phyloP scores from a whole-genome alignment of 2,329 filamentous ascomycete genomes.

The Diatrype stigma region DNA sequence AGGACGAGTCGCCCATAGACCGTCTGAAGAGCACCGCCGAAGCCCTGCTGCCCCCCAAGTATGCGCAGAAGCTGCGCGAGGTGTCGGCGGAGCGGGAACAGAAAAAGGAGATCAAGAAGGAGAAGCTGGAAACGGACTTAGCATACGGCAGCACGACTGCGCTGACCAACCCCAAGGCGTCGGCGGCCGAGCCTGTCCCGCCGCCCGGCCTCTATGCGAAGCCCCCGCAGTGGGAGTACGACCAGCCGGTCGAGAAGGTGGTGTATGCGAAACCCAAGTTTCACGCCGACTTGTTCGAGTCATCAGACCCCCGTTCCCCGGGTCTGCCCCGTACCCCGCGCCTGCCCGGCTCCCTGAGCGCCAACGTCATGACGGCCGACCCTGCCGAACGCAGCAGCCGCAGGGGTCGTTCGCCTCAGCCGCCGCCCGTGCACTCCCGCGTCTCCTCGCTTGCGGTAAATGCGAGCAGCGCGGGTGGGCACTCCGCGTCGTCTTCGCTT shows the following conservation, averaged over 20 bases:
- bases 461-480: no score
- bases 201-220: constrained; percentile 25
- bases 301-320: constrained; percentile 34
- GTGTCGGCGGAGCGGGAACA: constrained; percentile 29
- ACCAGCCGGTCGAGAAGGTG: constrained; percentile 29
- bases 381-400: constrained; percentile 27
- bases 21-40: constrained; percentile 26
- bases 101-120: constrained; percentile 30
- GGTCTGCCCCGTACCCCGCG: no score
- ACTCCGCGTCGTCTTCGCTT: background rate
- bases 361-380: constrained; percentile 41
- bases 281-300: constrained; percentile 28
- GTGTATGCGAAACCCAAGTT: constrained; percentile 25
- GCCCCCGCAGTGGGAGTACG: constrained; percentile 36
- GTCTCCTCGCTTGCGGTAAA: no score
- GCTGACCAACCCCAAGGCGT: constrained; percentile 9
- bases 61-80: constrained; percentile 22
- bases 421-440: constrained; percentile 39
- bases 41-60: constrained; percentile 27
- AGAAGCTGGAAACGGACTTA: constrained; percentile 41
- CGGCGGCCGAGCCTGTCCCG: constrained; percentile 20
- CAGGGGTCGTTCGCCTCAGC: constrained; percentile 41
- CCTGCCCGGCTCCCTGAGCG: constrained; percentile 31
- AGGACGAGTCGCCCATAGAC: constrained; percentile 9
- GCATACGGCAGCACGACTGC: constrained; percentile 41